phyloP scores from a whole-genome alignment of 208 protist species.

The Acanthamoeba royreba region DNA sequence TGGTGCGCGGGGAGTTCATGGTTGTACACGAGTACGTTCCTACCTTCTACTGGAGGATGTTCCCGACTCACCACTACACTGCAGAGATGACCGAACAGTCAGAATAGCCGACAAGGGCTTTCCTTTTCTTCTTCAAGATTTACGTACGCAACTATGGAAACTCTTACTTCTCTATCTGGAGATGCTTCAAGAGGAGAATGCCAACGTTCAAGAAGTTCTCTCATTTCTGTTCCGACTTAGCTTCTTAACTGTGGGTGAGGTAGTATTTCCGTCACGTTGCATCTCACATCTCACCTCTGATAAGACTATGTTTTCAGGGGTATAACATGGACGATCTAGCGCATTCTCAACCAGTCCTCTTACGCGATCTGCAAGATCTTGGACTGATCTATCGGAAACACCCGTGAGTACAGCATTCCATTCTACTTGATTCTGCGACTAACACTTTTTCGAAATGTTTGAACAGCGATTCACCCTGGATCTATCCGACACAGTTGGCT shows the following conservation, averaged over 20 bases:
- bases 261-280: background rate
- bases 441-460: background rate
- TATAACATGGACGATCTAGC: background rate
- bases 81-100: background rate
- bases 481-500: conserved; percentile 39
- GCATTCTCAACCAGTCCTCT: background rate
- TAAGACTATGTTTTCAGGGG: background rate
- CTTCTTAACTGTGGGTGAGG: background rate
- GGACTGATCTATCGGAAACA: background rate
- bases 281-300: background rate
- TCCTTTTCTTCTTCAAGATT: background rate
- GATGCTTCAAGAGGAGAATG: background rate
- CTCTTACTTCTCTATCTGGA: background rate
- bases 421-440: background rate
- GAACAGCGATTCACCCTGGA: background rate
- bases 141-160: background rate
- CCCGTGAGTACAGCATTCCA: background rate
- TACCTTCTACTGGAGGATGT: background rate
- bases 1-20: background rate
- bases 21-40: background rate
- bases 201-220: background rate
- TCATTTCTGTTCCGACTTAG: conserved; percentile 15
- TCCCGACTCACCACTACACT: too few species aligned
- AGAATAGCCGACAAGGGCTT: background rate
- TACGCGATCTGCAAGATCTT: background rate